Base-by-base conservation (phyloP, 805 yeast species). In the Pichia sporocuriosa region DNA sequence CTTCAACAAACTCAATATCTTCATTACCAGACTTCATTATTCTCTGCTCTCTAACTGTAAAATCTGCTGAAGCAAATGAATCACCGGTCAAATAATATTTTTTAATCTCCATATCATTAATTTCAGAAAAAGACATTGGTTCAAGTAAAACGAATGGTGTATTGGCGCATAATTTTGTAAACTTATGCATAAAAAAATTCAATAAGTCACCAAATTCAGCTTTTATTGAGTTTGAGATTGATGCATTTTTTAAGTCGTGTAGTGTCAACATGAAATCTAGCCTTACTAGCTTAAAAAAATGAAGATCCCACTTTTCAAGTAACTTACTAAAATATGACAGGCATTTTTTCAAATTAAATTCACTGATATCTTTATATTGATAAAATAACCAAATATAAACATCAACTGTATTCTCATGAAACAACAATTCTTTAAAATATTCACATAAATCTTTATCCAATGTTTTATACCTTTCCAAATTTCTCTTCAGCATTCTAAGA, bases 251-350 rank as follows among this genome's bases (percentile, higher is more conserved):
- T 52, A 83, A 63, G 22, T 72, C 67, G 52, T 77, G 72, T 1
- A 84, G 56, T 2, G 73, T 54, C 13, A 69, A 57, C 72, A 90
- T 73, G 55, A 93, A 77, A 56, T 89, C 96, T 26, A 93, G 56
- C 38, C 96, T 66, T 52, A 70, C 80, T 26, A 84, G 58, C 26
- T 74, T 62, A 0, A 79, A 66, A 20, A 60, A 52, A 32, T 79
- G 77, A 38, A 69, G 71, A 43, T 83, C 81, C 31, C 76, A 71
- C 36, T 77, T 69, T 36, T 81, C 79, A 49, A 87, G 77, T 1
- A 86, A 61, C 24, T 84, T 67, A 54, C 84, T 86, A 54, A 88
- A 78, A 54, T 75, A 90, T 1, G 81, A 67, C 8, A 93, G 56
- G 10, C 82, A 79, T 36, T 72, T 69, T 49, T 78, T 79, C 34